These are phyloP conservation scores for Cylindrotheca fusiformis DNA, from an alignment of 108 stramenopile species.

Conservation along the genomic window DNA sequence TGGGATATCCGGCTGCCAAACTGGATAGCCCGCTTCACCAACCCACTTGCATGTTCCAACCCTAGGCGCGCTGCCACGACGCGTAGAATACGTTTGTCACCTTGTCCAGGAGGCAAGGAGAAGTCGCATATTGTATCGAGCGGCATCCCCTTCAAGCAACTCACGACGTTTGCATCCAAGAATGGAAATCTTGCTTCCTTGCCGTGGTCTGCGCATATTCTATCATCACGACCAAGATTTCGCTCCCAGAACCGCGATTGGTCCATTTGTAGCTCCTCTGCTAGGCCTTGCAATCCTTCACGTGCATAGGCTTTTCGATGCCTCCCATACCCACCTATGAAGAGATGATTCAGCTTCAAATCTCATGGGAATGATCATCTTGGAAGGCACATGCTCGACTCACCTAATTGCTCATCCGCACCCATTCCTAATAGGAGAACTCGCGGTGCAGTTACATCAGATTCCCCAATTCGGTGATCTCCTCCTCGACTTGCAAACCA, in stretches of 20 bases:
- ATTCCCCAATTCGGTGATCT: background rate
- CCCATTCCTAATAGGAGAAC: slow-evolving; percentile 90
- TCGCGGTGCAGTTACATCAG: slow-evolving; percentile 3
- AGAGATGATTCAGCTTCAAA: background rate
- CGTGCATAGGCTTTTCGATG: slow-evolving; percentile 84
- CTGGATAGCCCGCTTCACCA: slow-evolving; percentile 94
- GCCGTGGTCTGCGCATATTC: slow-evolving; percentile 85
- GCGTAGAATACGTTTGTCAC: slow-evolving; percentile 87
- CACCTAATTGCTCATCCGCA: slow-evolving; percentile 90
- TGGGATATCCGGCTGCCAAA: slow-evolving; percentile 93
- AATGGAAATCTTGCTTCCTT: slow-evolving; percentile 93
- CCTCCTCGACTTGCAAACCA: slow-evolving; percentile 87
- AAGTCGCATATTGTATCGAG: slow-evolving; percentile 58
- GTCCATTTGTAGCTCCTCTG: slow-evolving; percentile 81
- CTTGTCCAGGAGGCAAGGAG: slow-evolving; percentile 62
- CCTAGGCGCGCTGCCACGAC: slow-evolving; percentile 57
- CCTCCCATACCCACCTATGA: slow-evolving; percentile 90
- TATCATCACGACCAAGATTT: slow-evolving; percentile 96
- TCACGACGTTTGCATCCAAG: slow-evolving; percentile 88
- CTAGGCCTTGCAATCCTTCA: slow-evolving; percentile 69
- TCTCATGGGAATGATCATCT: too few relatives aligned
- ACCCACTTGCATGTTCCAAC: slow-evolving; percentile 27
- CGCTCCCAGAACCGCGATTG: slow-evolving; percentile 90
- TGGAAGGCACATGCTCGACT: too few relatives aligned
- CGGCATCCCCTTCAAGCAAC: slow-evolving; percentile 48